These are phyloP conservation scores for Lepiota brunneoincarnata DNA, from an alignment of 768 basidiomycete species.

Conservation along the genomic window DNA sequence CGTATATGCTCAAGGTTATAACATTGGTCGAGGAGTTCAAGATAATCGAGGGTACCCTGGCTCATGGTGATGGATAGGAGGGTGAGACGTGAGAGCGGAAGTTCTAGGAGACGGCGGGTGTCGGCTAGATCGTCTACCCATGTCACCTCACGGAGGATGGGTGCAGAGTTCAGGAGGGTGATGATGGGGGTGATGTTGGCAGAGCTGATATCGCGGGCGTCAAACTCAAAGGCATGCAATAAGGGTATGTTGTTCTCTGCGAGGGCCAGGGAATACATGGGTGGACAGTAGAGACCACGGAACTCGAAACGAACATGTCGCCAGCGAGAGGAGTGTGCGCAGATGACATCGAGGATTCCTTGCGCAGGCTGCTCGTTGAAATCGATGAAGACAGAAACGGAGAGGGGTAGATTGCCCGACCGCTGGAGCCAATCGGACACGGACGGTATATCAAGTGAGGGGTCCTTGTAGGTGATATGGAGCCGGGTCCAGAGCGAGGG, in stretches of 20 bases:
- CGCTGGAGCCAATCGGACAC: constrained; percentile 26
- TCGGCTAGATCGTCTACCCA: constrained; percentile 35
- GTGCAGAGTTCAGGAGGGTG: constrained; percentile 23
- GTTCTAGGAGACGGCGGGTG: constrained; percentile 25
- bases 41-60: constrained; percentile 28
- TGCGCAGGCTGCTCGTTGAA: constrained; percentile 30
- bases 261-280: constrained; percentile 26
- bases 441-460: constrained; percentile 22
- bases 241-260: constrained; percentile 23
- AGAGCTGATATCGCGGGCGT: constrained; percentile 29
- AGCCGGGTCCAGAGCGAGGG: constrained; percentile 28
- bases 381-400: constrained; percentile 29
- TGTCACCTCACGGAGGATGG: constrained; percentile 25
- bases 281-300: constrained; percentile 28
- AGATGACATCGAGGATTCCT: constrained; percentile 26
- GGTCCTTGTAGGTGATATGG: constrained; percentile 30
- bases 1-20: constrained; percentile 30
- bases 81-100: constrained; percentile 26
- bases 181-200: constrained; percentile 28
- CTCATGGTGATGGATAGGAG: constrained; percentile 28
- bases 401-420: constrained; percentile 24
- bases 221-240: constrained; percentile 30
- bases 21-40: constrained; percentile 28
- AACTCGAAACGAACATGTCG: constrained; percentile 31
- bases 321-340: constrained; percentile 27